Evolutionary conservation across 2,329 filamentous ascomycete genomes (phyloP).

Genomic region (Alternaria gaisen): DNA sequence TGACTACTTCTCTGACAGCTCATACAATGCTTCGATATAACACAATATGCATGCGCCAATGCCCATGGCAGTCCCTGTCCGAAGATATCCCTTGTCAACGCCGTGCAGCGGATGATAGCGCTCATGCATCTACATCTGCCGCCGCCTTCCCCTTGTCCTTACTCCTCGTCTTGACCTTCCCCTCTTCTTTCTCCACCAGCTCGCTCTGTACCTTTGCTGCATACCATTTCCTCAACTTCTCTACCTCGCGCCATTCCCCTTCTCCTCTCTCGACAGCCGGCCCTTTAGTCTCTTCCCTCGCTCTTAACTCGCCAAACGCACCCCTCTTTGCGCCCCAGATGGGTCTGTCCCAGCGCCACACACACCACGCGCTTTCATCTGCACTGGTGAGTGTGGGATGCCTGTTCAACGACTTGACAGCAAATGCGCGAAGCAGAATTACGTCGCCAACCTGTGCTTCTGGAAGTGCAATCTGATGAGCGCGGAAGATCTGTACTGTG

Average conservation of each 20-base stretch:
- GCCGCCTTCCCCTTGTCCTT: constrained; percentile 19
- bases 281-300: constrained; percentile 56
- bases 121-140: constrained; percentile 1
- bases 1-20: neutral
- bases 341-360: constrained; percentile 53
- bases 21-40: neutral
- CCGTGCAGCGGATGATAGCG: neutral
- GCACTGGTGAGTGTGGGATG: constrained; percentile 49
- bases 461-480: constrained; percentile 54
- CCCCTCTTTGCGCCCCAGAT: constrained; percentile 40
- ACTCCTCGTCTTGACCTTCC: constrained; percentile 23
- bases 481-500: constrained; percentile 55
- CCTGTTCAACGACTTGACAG: constrained; percentile 53
- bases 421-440: constrained; percentile 55
- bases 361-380: constrained; percentile 58
- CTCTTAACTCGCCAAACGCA: constrained; percentile 39
- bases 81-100: neutral
- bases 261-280: constrained; percentile 57
- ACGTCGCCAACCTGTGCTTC: constrained; percentile 54
- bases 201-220: constrained; percentile 20
- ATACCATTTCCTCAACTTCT: constrained; percentile 55
- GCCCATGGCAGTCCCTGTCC: neutral
- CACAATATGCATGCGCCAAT: neutral
- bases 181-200: constrained; percentile 27
- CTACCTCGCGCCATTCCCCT: constrained; percentile 55